These are phyloP conservation scores for Plasmodium adleri DNA, from an alignment of 169 alveolate genomes.

Conservation along the genomic window DNA sequence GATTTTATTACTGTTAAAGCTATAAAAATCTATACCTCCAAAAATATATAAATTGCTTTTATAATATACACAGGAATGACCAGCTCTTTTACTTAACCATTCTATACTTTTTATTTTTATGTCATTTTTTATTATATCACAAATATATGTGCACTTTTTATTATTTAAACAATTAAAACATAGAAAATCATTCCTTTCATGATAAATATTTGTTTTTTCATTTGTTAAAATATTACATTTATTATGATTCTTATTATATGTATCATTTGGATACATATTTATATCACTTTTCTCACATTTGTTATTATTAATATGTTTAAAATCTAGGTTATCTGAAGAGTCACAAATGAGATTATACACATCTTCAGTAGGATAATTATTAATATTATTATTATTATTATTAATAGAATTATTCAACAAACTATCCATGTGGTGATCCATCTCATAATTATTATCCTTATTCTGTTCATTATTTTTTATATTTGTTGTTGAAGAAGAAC, in stretches of 20 bases:
- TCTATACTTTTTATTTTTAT: constrained; percentile 25
- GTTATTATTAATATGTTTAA: not conserved
- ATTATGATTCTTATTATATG: not conserved
- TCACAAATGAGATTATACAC: constrained; percentile 31
- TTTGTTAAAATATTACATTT: not conserved
- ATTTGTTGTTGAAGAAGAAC: too few relatives aligned
- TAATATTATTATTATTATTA: not conserved
- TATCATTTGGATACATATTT: not conserved
- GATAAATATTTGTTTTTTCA: not conserved
- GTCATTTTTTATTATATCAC: constrained; percentile 27
- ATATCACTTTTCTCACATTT: not conserved
- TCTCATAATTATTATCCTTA: too few relatives aligned
- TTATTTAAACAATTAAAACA: constrained; percentile 30
- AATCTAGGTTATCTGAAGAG: not conserved
- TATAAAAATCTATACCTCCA: constrained; percentile 73
- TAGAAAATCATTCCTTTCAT: constrained; percentile 5
- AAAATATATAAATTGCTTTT: constrained; percentile 62
- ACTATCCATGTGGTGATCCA: too few relatives aligned
- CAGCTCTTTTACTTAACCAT: constrained; percentile 73
- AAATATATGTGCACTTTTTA: constrained; percentile 54
- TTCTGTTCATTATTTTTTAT: too few relatives aligned
- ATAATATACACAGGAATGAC: constrained; percentile 73
- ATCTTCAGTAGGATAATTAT: not conserved
- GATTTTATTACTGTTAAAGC: constrained; percentile 68
- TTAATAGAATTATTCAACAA: constrained; percentile 1